Base-by-base conservation (phyloP, 768 basidiomycete species). In the Auricularia sp. region DNA sequence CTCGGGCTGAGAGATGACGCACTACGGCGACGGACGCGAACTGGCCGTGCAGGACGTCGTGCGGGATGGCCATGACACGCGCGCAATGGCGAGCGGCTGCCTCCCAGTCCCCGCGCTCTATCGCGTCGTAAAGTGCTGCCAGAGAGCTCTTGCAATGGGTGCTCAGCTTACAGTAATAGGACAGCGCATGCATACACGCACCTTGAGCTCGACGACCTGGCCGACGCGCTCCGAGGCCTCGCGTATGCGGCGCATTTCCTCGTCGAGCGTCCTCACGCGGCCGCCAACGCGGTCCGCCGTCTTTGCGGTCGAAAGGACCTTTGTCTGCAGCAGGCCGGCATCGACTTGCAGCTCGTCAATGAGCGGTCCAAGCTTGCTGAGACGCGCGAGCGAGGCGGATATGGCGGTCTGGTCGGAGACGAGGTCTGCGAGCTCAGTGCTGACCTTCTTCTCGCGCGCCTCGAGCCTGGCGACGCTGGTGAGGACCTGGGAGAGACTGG, bases 191-290 rank as follows among this genome's bases (percentile, higher is more conserved):
- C 61, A 7, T 36, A 63, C 59, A 72, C 71, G 64, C 67, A 92
- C 94, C 83, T 97, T 98, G 69, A 99, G 84, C 66, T 98, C 97
- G 79, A 97, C 89, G 47, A 98, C 92, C 72, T 94, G 92, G 3
- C 85, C 87, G 10, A 98, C 92, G 62, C 92, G 84, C 65, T 98
- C 97, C n/a, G 84, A 85, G 14, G 94, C 92, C 73, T 93, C 90
- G 21, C 87, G 82, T 18, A 99, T 90, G 64, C 93, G 81, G 18
- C 86, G 81, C 87, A 98, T 95, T 77, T 98, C 94, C 72, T 93
- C 89, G 73, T 99, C 97, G 54, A 99, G 81, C 4, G 84, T 81
- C 35, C 89, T 81, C 29, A 99, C 97, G 61, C 88, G 87, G 37
- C 92, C 90, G n/a, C 95, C 93, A 7, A 99, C 90, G 61, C 95